Evolutionary conservation across 116 monocot genomes (phyloP).

Genomic region (Phalaenopsis hybrid): DNA sequence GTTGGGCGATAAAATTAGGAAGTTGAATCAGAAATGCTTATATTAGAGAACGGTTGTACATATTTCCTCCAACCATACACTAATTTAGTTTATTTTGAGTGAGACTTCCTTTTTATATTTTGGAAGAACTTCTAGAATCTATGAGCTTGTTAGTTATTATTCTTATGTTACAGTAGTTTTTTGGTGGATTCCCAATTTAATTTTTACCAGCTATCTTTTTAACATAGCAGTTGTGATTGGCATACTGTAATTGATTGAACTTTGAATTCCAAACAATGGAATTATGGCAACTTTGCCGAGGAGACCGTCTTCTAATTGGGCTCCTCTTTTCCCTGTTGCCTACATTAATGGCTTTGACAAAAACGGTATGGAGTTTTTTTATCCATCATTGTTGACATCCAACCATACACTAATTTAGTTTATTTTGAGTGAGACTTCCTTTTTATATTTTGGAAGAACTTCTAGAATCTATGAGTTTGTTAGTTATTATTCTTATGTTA

Average conservation of each 20-base stretch:
- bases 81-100: no score
- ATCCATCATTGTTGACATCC: no score
- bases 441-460: neutral
- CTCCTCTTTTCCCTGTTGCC: slow-evolving; percentile 28
- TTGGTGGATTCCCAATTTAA: neutral
- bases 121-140: neutral
- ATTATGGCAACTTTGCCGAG: slow-evolving; percentile 17
- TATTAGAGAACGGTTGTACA: no score
- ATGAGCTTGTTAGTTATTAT: no score
- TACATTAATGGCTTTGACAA: slow-evolving; percentile 2
- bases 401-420: no score
- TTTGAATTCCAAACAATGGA: neutral
- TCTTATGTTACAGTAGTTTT: neutral
- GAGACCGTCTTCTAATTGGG: slow-evolving; percentile 1
- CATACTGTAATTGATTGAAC: neutral
- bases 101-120: neutral
- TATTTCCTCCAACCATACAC: no score
- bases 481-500: neutral
- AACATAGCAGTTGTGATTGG: neutral
- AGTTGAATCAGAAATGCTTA: no score
- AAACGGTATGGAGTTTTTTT: neutral
- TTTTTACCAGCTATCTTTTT: neutral
- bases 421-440: neutral
- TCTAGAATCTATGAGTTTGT: neutral
- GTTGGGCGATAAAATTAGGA: no score